These are phyloP conservation scores for Tanozyma kutaoensis DNA, from an alignment of 805 yeast genomes.

Conservation along the genomic window DNA sequence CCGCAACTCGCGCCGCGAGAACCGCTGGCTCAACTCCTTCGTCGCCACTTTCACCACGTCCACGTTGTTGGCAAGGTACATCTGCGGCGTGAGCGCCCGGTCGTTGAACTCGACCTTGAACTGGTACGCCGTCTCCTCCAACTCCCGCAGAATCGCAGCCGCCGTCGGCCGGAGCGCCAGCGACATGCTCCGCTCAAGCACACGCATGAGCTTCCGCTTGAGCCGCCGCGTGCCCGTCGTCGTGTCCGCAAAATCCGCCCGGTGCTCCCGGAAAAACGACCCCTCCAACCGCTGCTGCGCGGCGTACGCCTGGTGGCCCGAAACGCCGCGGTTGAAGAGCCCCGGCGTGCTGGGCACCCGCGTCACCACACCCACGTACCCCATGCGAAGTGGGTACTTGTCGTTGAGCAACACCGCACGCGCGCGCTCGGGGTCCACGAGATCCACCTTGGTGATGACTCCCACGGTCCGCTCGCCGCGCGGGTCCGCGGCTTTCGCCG, in stretches of 20 bases:
- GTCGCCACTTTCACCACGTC: conserved; percentile 77
- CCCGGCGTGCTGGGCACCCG: conserved; percentile 39
- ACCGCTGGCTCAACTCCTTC: conserved; percentile 73
- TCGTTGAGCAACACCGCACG: conserved; percentile 54
- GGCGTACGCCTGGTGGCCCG: conserved; percentile 49
- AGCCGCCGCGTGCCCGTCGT: conserved; percentile 64
- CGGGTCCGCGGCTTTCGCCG: conserved; percentile 84
- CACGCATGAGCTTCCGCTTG: conserved; percentile 71
- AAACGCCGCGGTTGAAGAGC: conserved; percentile 34
- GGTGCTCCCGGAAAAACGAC: conserved; percentile 50
- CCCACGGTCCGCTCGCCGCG: conserved; percentile 93
- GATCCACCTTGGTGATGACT: conserved; percentile 85
- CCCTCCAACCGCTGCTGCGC: conserved; percentile 50
- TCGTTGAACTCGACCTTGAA: conserved; percentile 97
- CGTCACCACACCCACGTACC: conserved; percentile 97
- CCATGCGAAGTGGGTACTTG: conserved; percentile 87
- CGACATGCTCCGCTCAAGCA: conserved; percentile 86
- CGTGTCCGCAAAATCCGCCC: conserved; percentile 46
- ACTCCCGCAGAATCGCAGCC: conserved; percentile 70
- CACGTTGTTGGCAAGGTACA: conserved; percentile 83
- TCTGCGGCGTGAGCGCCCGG: conserved; percentile 84
- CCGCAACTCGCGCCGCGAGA: conserved; percentile 73
- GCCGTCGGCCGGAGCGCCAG: conserved; percentile 80
- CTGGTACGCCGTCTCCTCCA: conserved; percentile 85
- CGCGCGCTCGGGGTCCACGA: conserved; percentile 70